Evolutionary conservation across 495 filamentous ascomycete species (phyloP), one percentile per base, ranked within the genome.

Genomic region (Schizothecium vesticola): DNA sequence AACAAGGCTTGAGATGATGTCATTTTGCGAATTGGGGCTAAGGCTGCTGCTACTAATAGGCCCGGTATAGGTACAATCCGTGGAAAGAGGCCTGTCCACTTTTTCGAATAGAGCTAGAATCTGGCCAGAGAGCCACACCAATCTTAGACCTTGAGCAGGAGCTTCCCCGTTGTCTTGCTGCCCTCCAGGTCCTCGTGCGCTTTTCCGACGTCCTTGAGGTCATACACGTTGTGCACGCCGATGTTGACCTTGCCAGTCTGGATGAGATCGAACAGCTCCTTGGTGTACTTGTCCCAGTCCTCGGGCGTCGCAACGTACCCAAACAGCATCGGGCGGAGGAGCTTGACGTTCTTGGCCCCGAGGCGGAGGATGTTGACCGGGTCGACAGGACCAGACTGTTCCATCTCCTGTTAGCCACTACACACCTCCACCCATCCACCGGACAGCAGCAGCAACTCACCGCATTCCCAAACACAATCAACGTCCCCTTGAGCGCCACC

Each of bases 401-500:
- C 1, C 23, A 22, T 23, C 21, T n/a, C 0, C 10, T 3, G 63
- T 73, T 36, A 73, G 64, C 51, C 59, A n/a, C n/a, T n/a, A 23
- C 16, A 26, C 13, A 7, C 31, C 59, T 3, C 3, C 33, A 36
- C 33, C n/a, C 2, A 59, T 3, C 36, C 24, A 25, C 2, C 12
- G 3, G 19, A 23, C 22, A 66, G 29, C 11, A 21, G 23, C 19
- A 63, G 2, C 4, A 76, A 76, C 77, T 70, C 70, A 87, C 91
- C 23, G 94, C 91, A 80, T 97, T 97, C 33, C 95, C 95, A 82
- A 94, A 98, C 72, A 85, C 89, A 25, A 92, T 84, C 68, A 99
- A 75, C n/a, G 84, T 89, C 26, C 95, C 95, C 81, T 97, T 97
- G 72, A 89, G 80, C 72, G 87, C 90, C 22, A 96, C 80, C 68